phyloP scores from a whole-genome alignment of 1,284 basidiomycete species.

The Ceratobasidium sp. region DNA sequence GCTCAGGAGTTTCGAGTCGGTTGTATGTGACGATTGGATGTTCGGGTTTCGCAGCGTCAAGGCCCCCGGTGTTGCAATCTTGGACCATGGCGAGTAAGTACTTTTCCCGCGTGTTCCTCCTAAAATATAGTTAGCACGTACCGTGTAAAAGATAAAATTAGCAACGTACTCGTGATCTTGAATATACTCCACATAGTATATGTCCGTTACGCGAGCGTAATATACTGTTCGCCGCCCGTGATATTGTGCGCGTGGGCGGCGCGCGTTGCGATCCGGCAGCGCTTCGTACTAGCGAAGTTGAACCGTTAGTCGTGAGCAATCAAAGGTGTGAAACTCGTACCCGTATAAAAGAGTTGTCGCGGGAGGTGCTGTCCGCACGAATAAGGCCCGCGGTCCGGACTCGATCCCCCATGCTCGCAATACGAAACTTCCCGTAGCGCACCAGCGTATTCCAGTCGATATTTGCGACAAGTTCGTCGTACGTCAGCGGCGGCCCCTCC shows the following conservation, averaged over 20 bases:
- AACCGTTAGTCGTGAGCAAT: neutral
- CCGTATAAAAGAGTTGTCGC: no score
- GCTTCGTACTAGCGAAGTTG: neutral
- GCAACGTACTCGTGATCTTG: neutral
- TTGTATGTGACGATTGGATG: slow-evolving; percentile 31
- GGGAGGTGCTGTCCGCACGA: slow-evolving; percentile 7
- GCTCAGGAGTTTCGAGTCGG: neutral
- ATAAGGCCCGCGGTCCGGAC: slow-evolving; percentile 37
- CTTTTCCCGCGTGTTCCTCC: neutral
- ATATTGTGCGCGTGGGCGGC: neutral
- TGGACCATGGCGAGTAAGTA: slow-evolving; percentile 20
- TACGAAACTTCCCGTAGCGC: slow-evolving; percentile 29
- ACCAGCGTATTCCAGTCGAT: slow-evolving; percentile 12
- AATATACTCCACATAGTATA: slow-evolving; percentile 24
- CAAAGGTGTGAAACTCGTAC: neutral
- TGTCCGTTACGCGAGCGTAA: slow-evolving; percentile 1
- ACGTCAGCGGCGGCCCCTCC: neutral
- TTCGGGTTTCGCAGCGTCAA: slow-evolving; percentile 4
- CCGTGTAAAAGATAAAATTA: neutral
- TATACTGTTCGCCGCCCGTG: neutral
- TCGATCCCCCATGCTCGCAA: slow-evolving; percentile 16
- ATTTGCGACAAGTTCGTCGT: neutral
- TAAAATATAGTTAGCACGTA: neutral
- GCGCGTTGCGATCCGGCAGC: slow-evolving; percentile 12
- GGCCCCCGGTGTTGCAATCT: slow-evolving; percentile 13